Base-by-base conservation (phyloP, 169 alveolate genomes). In the Plasmodium fragile region DNA sequence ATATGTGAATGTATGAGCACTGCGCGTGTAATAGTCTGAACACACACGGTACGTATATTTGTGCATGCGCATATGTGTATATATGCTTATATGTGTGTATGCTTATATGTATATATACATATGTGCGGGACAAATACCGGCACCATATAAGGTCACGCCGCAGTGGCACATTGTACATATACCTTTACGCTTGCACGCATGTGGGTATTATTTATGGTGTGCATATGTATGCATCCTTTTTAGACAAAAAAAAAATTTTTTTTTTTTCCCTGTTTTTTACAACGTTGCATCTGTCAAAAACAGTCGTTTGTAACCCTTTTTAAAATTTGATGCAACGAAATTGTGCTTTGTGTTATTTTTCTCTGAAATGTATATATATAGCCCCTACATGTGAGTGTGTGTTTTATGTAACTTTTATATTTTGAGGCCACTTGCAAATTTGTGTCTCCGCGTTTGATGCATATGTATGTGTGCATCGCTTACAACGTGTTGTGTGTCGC, bases 11-110 rank as follows among this genome's bases (percentile, higher is more conserved):
- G 41, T 22, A 65, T 65, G 25, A 49, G 59, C 59, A 49, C n/a
- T 65, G 39, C 36, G 75, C 36, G 75, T 65, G 75, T 65, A 53
- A 81, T 36, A 81, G 22, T 53, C 36, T 69, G 84, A n/a, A n/a
- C 70, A 18, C 41, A 28, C 55, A 45, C 45, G 34, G 32, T 79
- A 41, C 34, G 30, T 79, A 41, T 79, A 79, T 79, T 45, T 79
- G 39, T 25, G 5, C 41, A 65, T 65, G 72, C 6, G 30, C 30
- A 1, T 55, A 22, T 55, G n/a, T 55, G 30, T 55, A 22, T 55
- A 55, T 53, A 53, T 11, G 71, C 28, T 10, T 53, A 13, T 18
- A 5, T 53, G 28, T 53, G 13, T 18, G 6, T 18, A 53, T 53
- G 28, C 28, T 2, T 53, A 18, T 53, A 53, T 53, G 28, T 53